Evolutionary conservation across 1,284 basidiomycete species (phyloP).

Genomic region (Ganoderma sinense): DNA sequence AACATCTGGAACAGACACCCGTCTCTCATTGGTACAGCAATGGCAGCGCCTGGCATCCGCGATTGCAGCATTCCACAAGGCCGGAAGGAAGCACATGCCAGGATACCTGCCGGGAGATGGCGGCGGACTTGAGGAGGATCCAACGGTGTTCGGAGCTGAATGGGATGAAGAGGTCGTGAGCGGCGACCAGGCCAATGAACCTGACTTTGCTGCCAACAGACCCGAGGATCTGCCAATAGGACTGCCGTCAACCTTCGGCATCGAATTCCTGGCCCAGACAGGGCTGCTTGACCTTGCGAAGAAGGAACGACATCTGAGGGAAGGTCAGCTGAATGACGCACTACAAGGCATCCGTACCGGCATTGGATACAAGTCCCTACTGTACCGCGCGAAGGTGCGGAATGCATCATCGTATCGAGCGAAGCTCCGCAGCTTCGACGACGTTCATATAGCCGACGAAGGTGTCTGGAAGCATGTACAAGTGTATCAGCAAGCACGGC

Average conservation of each 20-base stretch:
- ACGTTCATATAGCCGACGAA: slow-evolving; percentile 4
- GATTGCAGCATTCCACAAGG: neutral
- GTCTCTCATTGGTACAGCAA: neutral
- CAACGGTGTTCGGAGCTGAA: neutral
- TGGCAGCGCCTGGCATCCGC: neutral
- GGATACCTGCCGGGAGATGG: neutral
- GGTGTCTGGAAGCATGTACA: neutral
- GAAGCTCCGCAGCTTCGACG: slow-evolving; percentile 6
- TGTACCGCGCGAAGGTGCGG: slow-evolving; percentile 7
- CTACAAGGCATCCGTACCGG: slow-evolving; percentile 9
- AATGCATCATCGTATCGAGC: neutral
- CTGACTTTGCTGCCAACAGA: neutral
- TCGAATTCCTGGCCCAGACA: too few species aligned
- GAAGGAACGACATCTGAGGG: slow-evolving; percentile 2
- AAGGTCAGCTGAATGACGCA: slow-evolving; percentile 2
- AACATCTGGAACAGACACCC: neutral
- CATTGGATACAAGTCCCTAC: slow-evolving; percentile 14
- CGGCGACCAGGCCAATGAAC: neutral
- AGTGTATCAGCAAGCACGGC: neutral
- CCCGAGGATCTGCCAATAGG: neutral
- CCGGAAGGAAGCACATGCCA: neutral
- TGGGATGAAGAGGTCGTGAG: neutral
- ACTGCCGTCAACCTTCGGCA: slow-evolving; percentile 4
- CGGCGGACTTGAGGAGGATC: neutral
- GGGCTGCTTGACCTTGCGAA: too few species aligned